phyloP scores from a whole-genome alignment of 108 stramenopile species.

The Schizochytrium sp. region DNA sequence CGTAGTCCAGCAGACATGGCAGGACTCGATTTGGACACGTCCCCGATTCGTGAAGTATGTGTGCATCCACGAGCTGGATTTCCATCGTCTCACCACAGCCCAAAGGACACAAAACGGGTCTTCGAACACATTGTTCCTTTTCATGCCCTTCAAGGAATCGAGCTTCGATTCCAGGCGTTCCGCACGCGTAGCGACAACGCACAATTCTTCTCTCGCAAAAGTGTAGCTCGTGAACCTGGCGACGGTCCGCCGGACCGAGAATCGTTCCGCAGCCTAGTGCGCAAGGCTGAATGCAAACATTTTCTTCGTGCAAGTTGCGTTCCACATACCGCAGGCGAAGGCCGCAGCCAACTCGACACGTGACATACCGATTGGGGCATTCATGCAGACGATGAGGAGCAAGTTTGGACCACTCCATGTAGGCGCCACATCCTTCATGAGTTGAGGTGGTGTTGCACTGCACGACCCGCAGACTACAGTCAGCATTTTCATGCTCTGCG shows the following conservation, averaged over 20 bases:
- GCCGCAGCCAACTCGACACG: not conserved
- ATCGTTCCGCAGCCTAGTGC: not conserved
- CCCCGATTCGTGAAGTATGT: not conserved
- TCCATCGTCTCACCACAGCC: not conserved
- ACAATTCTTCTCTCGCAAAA: not conserved
- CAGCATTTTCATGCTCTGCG: not conserved
- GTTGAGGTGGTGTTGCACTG: not conserved
- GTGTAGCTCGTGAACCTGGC: not conserved
- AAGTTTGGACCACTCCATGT: not conserved
- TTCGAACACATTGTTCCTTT: not conserved
- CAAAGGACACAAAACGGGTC: not conserved
- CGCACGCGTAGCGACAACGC: not conserved
- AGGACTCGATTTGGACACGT: not conserved
- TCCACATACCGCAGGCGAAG: not conserved
- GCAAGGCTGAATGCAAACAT: not conserved
- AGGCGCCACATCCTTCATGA: not conserved
- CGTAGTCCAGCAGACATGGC: not conserved
- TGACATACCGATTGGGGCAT: not conserved
- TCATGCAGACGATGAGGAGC: not conserved
- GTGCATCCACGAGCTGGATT: not conserved
- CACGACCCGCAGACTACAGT: not conserved
- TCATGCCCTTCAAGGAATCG: not conserved
- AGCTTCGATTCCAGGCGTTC: not conserved
- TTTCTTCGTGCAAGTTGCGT: not conserved
- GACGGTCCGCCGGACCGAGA: not conserved